phyloP scores from a whole-genome alignment of 139 green algal species.

The Tetraselmis striata region DNA sequence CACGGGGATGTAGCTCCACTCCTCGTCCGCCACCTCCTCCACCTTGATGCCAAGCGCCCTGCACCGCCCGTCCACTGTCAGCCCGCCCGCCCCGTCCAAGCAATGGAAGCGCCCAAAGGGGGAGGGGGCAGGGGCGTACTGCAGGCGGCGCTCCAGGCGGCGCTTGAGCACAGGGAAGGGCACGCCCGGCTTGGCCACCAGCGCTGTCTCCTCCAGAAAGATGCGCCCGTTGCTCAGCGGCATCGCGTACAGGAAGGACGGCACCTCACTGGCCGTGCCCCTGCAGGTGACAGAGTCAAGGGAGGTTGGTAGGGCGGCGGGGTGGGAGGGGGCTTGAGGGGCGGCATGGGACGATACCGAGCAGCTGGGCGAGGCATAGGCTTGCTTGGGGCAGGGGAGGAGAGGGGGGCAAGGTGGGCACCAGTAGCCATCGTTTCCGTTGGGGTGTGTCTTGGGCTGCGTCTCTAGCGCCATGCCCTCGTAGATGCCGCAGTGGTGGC shows the following conservation, averaged over 20 bases:
- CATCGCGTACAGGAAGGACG: constrained; percentile 82
- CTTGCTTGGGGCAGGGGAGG: too few species aligned
- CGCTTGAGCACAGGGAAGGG: constrained; percentile 72
- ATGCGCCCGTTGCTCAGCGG: constrained; percentile 45
- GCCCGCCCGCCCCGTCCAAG: too few species aligned
- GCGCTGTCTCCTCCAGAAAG: constrained; percentile 81
- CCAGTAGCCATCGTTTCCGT: constrained; percentile 61
- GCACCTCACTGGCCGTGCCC: constrained; percentile 51
- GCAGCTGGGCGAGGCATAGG: too few species aligned
- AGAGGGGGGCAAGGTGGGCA: too few species aligned
- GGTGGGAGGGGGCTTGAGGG: too few species aligned
- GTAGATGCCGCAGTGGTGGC: constrained; percentile 74
- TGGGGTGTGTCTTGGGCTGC: constrained; percentile 47
- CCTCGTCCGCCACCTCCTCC: constrained; percentile 74
- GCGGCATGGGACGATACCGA: too few species aligned
- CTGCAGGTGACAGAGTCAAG: too few species aligned
- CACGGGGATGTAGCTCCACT: constrained; percentile 91
- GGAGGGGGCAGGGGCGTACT: neutral
- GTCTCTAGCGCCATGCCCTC: constrained; percentile 22
- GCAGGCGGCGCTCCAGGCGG: constrained; percentile 54
- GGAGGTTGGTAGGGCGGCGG: too few species aligned
- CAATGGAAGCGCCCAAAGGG: too few species aligned
- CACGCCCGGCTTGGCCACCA: constrained; percentile 70
- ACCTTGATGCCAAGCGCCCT: constrained; percentile 60
- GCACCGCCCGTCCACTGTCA: too few species aligned